These are phyloP conservation scores for Kewa caespitosa DNA, from an alignment of 179 eudicot species.

Conservation along the genomic window DNA sequence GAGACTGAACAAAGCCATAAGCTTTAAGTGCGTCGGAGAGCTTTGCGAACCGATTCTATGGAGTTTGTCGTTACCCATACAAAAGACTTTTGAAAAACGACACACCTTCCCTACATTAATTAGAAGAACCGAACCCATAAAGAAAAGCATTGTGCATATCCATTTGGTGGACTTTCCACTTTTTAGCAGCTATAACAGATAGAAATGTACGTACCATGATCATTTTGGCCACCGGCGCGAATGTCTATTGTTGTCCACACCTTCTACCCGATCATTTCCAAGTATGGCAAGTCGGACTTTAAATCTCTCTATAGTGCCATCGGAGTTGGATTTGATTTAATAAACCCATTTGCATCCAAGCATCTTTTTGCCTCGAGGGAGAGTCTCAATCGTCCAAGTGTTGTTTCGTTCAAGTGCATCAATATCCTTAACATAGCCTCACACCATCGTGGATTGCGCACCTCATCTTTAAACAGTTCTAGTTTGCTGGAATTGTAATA, in stretches of 20 bases:
- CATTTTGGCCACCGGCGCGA: background rate
- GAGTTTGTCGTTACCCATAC: background rate
- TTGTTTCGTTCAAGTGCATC: background rate
- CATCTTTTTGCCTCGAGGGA: background rate
- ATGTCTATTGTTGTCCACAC: background rate
- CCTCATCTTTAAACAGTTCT: background rate
- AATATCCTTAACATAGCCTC: background rate
- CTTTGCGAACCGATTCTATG: background rate
- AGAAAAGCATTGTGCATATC: background rate
- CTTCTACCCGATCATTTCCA: background rate
- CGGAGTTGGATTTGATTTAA: background rate
- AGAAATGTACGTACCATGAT: background rate
- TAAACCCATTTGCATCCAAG: conserved; percentile 6
- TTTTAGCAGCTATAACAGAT: background rate
- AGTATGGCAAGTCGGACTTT: background rate
- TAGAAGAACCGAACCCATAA: background rate
- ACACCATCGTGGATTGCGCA: background rate
- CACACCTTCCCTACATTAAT: background rate
- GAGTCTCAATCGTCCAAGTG: background rate
- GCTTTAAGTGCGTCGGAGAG: background rate
- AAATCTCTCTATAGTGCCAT: background rate
- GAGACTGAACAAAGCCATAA: background rate
- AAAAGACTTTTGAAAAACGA: background rate
- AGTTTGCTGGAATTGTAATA: background rate
- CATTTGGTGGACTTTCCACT: background rate